Evolutionary conservation across 202 grass and related monocot species (phyloP), one percentile per base, ranked within the genome.

Genomic region (Musa balbisiana): DNA sequence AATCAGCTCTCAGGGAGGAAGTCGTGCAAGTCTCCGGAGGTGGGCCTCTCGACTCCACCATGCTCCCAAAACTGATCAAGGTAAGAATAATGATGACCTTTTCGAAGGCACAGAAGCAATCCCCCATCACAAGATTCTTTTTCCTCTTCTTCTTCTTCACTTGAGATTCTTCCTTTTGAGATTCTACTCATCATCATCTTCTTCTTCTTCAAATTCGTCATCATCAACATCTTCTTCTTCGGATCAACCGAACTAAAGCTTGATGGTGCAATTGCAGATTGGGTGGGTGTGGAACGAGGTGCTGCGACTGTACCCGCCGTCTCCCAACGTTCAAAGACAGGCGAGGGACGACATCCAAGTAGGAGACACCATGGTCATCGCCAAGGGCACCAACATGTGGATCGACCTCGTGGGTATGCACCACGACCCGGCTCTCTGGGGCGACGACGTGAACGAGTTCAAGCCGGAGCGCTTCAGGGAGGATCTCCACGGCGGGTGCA

Each of bases 321-420:
- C 93, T 14, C 93, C 93, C 0, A 97, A 97, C 70, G 82, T 76
- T 64, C 93, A 93, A 64, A 29, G 93, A 3, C 93, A 97, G 73
- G 93, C 93, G 11, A 82, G 86, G 5, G 76, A 83, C 9, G 90
- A 93, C 52, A 75, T 93, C 21, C 2, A 0, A 33, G 62, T 82
- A 12, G 78, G 68, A 10, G n/a, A 55, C 11, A 10, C 0, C 24
- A 50, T 25, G 54, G 64, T 33, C 63, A 83, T 97, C 81, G 87
- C 90, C 0, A 49, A 55, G 55, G 94, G 94, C 3, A 93, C 94
- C 27, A 97, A 97, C 88, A 89, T 97, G 87, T 97, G 94, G 94
- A 76, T 97, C 55, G 94, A 97, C 81, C 88, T 93, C 71, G 94
- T 97, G 20, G 90, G 79, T 1, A 91, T 97, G 86, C 94, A 97